A percentile compares a stretch with the other conserved stretches of the same genome.
phyloP scores from a whole-genome alignment of 257 asterid genomes.

The Gentiana dahurica region DNA sequence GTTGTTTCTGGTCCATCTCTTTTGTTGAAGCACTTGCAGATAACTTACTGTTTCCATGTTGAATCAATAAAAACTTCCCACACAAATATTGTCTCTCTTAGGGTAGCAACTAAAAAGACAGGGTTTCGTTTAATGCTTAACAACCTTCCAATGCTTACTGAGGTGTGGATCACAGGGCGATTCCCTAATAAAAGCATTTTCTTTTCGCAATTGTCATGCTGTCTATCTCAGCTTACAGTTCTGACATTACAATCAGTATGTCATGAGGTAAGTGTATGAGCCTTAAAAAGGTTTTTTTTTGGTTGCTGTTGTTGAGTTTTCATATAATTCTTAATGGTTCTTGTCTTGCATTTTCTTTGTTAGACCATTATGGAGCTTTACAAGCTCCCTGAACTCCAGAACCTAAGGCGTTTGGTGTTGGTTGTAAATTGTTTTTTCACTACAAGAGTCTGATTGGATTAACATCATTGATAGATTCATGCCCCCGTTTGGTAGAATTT shows the following conservation, averaged over 20 bases:
- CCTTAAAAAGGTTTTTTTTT: too few relatives aligned
- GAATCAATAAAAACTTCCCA: constrained; percentile 27
- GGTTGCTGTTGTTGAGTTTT: too few relatives aligned
- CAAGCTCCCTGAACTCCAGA: too few relatives aligned
- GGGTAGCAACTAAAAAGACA: neutral
- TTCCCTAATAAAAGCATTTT: neutral
- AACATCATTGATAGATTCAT: too few relatives aligned
- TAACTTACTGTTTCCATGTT: constrained; percentile 18
- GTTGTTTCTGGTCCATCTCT: constrained; percentile 24
- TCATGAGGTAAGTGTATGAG: too few relatives aligned
- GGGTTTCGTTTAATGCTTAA: constrained; percentile 7
- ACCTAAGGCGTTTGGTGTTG: too few relatives aligned
- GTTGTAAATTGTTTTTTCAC: too few relatives aligned
- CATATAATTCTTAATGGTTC: too few relatives aligned
- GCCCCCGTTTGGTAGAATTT: too few relatives aligned
- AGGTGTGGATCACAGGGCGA: constrained; percentile 21
- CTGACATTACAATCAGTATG: neutral
- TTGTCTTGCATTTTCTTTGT: too few relatives aligned
- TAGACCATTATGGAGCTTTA: too few relatives aligned
- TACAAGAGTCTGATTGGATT: too few relatives aligned
- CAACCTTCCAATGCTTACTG: constrained; percentile 37
- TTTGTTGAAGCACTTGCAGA: constrained; percentile 29
- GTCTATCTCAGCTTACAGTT: neutral
- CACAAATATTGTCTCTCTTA: constrained; percentile 30
- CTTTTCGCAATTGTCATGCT: neutral